These are phyloP conservation scores for Lentinula sp. DNA, from an alignment of 768 basidiomycete species.

Conservation along the genomic window DNA sequence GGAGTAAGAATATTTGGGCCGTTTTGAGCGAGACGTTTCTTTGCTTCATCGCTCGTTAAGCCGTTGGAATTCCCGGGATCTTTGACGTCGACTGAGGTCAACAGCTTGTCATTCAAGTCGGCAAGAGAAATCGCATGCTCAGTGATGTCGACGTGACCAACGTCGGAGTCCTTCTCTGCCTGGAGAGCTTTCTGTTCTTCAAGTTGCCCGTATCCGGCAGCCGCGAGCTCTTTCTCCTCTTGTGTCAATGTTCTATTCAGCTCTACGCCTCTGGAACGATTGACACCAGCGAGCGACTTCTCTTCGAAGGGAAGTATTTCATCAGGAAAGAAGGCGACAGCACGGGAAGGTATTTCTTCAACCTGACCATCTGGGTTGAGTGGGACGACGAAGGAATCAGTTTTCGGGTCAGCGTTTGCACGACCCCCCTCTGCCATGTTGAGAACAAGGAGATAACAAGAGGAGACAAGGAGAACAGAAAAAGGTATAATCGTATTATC, in stretches of 20 bases:
- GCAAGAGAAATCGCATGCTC: conserved; percentile 47
- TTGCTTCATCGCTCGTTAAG: conserved; percentile 47
- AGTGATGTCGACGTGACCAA: conserved; percentile 47
- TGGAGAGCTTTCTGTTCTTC: conserved; percentile 34
- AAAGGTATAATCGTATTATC: background rate
- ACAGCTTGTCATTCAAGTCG: conserved; percentile 31
- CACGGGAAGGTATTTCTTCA: conserved; percentile 28
- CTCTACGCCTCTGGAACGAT: conserved; percentile 49
- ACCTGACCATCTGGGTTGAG: conserved; percentile 20
- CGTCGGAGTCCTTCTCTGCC: conserved; percentile 16
- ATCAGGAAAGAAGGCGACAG: conserved; percentile 43
- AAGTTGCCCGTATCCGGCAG: conserved; percentile 64
- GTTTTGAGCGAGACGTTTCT: conserved; percentile 44
- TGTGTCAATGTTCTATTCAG: conserved; percentile 60
- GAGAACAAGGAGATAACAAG: background rate
- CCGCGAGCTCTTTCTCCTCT: conserved; percentile 60
- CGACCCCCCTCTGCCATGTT: background rate
- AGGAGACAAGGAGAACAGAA: background rate
- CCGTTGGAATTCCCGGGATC: conserved; percentile 47
- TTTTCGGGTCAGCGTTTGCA: background rate
- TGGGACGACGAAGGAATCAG: background rate
- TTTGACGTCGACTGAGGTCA: conserved; percentile 46
- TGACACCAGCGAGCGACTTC: conserved; percentile 20
- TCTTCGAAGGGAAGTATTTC: conserved; percentile 30
- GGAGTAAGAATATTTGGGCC: conserved; percentile 62